phyloP scores from a whole-genome alignment of 495 filamentous ascomycete species.

The Saxophila tyrrhenica region DNA sequence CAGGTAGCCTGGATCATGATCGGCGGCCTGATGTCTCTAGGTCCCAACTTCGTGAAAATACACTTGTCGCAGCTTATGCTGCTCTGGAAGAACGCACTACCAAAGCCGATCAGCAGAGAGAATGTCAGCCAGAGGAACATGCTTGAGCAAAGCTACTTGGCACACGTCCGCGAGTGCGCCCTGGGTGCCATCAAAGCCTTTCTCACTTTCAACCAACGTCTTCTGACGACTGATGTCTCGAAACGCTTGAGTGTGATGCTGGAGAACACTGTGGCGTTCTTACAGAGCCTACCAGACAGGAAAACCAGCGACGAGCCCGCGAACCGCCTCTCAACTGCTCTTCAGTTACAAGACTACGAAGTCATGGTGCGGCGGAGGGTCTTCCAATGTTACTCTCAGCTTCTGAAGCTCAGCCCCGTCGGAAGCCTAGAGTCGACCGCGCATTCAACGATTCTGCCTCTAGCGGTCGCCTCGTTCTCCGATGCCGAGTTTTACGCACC shows the following conservation, averaged over 20 bases:
- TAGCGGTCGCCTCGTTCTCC: constrained; percentile 83
- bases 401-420: constrained; percentile 73
- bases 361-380: constrained; percentile 90
- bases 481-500: constrained; percentile 81
- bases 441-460: constrained; percentile 86
- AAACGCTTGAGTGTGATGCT: constrained; percentile 85
- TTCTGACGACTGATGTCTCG: constrained; percentile 90
- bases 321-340: constrained; percentile 69
- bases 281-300: constrained; percentile 68
- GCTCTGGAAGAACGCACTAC: constrained; percentile 96
- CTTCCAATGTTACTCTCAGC: constrained; percentile 83
- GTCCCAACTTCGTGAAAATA: constrained; percentile 97
- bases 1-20: constrained; percentile 98
- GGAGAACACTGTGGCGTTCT: constrained; percentile 85
- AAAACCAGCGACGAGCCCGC: constrained; percentile 82
- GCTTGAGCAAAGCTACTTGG: constrained; percentile 82
- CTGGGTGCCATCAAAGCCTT: constrained; percentile 85
- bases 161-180: constrained; percentile 92
- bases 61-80: constrained; percentile 89
- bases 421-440: constrained; percentile 73
- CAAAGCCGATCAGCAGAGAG: constrained; percentile 84
- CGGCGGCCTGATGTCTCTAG: constrained; percentile 89
- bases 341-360: constrained; percentile 84
- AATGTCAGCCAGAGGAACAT: constrained; percentile 69
- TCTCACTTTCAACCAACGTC: constrained; percentile 81